phyloP scores from a whole-genome alignment of 2,329 filamentous ascomycete species.

The Capronia americana region DNA sequence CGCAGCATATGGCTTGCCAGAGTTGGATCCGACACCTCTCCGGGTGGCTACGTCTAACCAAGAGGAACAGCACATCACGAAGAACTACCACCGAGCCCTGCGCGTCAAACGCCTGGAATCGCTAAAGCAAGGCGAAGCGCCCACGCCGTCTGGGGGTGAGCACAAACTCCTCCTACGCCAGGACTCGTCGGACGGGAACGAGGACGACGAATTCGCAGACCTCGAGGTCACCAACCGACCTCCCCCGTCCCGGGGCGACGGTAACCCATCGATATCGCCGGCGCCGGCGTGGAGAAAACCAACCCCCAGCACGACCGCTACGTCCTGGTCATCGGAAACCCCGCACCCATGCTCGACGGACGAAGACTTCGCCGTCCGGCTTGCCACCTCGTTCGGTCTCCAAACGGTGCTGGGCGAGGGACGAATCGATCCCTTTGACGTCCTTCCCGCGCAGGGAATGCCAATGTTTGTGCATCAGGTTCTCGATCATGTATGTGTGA shows the following conservation, averaged over 20 bases:
- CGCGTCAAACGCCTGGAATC: conserved; percentile 29
- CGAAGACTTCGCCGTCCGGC: not conserved
- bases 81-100: conserved; percentile 32
- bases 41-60: not conserved
- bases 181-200: not conserved
- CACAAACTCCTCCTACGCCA: not conserved
- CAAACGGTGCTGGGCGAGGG: conserved; percentile 25
- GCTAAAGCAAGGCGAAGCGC: conserved; percentile 5
- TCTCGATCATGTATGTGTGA: conserved; percentile 29
- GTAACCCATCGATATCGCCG: not conserved
- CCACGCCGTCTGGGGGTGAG: not conserved
- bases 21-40: not conserved
- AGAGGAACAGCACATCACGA: conserved; percentile 30
- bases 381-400: conserved; percentile 6
- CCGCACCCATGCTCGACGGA: not conserved
- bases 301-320: not conserved
- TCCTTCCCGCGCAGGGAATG: conserved; percentile 18
- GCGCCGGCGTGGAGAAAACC: not conserved
- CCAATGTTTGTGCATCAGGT: conserved; percentile 28
- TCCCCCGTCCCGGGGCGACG: not conserved
- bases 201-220: not conserved
- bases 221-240: not conserved
- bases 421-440: conserved; percentile 31
- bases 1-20: not conserved
- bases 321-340: not conserved